phyloP scores from a whole-genome alignment of 1,284 basidiomycete species.

The Melampsora allii-populina region DNA sequence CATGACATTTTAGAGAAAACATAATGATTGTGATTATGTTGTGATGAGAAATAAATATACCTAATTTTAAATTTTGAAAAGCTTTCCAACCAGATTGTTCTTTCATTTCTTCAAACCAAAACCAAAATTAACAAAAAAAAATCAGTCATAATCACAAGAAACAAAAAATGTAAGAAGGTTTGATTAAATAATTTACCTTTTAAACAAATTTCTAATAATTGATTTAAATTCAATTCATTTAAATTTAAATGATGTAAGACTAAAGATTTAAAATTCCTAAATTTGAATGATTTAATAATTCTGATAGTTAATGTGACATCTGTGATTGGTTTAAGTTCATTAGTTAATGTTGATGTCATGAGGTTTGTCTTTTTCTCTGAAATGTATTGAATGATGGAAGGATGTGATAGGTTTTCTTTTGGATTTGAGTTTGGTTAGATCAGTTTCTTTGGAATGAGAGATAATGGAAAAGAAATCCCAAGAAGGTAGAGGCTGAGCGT shows the following conservation, averaged over 20 bases:
- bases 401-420: no score
- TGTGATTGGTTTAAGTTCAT: slow-evolving; percentile 7
- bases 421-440: no score
- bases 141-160: background rate
- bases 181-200: no score
- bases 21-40: background rate
- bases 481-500: no score
- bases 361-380: no score
- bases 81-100: slow-evolving; percentile 32
- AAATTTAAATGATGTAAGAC: slow-evolving; percentile 31
- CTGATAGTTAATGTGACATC: slow-evolving; percentile 28
- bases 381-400: no score
- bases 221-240: background rate
- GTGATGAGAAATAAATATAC: background rate
- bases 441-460: no score
- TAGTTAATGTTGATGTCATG: slow-evolving; percentile 5
- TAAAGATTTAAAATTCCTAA: slow-evolving; percentile 26
- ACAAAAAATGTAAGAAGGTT: background rate
- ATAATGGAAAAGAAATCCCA: no score
- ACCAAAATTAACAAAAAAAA: no score
- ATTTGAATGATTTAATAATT: slow-evolving; percentile 40
- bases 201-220: slow-evolving; percentile 13
- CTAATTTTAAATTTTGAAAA: slow-evolving; percentile 19
- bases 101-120: no score
- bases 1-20: background rate